phyloP scores from a whole-genome alignment of 768 basidiomycete genomes.

The Hygrocybe coccinea region DNA sequence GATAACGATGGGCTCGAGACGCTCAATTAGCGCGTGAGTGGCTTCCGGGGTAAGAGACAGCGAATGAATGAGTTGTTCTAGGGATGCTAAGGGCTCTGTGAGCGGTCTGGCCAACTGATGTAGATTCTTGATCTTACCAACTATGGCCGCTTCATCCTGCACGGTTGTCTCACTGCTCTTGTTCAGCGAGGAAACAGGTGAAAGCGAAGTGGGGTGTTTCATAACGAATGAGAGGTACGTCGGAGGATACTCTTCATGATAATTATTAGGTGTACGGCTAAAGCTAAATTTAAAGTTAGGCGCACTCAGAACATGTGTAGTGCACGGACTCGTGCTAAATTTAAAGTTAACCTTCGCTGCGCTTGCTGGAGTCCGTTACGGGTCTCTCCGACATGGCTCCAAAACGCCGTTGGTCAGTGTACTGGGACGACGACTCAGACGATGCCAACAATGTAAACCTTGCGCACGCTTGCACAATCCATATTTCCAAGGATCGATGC shows the following conservation, averaged over 20 bases:
- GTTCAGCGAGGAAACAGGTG: no score
- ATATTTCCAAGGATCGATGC: not conserved
- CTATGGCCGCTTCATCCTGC: not conserved
- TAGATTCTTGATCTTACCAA: not conserved
- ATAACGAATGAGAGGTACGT: not conserved
- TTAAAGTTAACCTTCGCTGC: no score
- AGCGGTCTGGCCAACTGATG: not conserved
- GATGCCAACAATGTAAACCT: slow-evolving; percentile 2
- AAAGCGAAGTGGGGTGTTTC: not conserved
- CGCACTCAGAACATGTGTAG: no score
- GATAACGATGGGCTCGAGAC: no score
- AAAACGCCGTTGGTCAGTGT: not conserved
- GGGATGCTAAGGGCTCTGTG: not conserved
- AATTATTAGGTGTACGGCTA: not conserved
- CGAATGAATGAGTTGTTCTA: not conserved
- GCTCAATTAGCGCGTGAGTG: not conserved
- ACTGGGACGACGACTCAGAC: slow-evolving; percentile 2
- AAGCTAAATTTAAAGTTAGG: no score
- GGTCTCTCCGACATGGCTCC: not conserved
- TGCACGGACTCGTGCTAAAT: no score
- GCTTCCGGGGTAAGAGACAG: not conserved
- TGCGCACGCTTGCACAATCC: not conserved
- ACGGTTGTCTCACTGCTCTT: not conserved
- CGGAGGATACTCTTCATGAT: not conserved
- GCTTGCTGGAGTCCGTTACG: no score